These are phyloP conservation scores for Tetradesmus obliquus DNA, from an alignment of 139 green algal species.

Conservation along the genomic window DNA sequence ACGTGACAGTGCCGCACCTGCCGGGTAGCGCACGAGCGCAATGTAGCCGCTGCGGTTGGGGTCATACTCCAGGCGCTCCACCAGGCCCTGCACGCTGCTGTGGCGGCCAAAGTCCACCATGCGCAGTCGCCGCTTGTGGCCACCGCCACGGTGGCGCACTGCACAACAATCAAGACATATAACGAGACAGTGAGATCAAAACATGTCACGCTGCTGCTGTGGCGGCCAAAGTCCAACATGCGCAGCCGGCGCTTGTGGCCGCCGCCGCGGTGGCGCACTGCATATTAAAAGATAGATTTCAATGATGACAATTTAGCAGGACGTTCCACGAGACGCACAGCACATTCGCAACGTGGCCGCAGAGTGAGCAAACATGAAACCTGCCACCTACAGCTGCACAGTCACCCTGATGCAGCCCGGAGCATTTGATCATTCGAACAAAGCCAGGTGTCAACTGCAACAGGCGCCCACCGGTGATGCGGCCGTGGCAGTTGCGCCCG, in stretches of 20 bases:
- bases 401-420: too few species aligned
- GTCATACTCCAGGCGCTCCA: constrained; percentile 95
- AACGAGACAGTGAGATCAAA: constrained; percentile 52
- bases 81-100: constrained; percentile 39
- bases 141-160: constrained; percentile 80
- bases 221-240: constrained; percentile 54
- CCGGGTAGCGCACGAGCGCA: constrained; percentile 81
- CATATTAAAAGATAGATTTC: too few species aligned
- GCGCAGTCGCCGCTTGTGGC: constrained; percentile 78
- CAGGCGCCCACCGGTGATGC: constrained; percentile 59
- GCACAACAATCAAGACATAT: not conserved
- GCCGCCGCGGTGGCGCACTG: constrained; percentile 75
- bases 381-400: constrained; percentile 64
- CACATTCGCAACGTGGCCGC: too few species aligned
- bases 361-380: constrained; percentile 40
- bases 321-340: too few species aligned
- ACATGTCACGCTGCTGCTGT: constrained; percentile 41
- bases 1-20: constrained; percentile 9
- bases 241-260: constrained; percentile 80
- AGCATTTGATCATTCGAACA: too few species aligned
- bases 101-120: constrained; percentile 59
- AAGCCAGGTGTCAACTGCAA: constrained; percentile 44
- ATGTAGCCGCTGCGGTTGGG: constrained; percentile 92
- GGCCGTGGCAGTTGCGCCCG: constrained; percentile 78
- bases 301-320: too few species aligned